Percentiles rank a stretch among this genome's conserved stretches.
Evolutionary conservation across 257 asterid species (phyloP).

Genomic region (Solanum clarkiae): DNA sequence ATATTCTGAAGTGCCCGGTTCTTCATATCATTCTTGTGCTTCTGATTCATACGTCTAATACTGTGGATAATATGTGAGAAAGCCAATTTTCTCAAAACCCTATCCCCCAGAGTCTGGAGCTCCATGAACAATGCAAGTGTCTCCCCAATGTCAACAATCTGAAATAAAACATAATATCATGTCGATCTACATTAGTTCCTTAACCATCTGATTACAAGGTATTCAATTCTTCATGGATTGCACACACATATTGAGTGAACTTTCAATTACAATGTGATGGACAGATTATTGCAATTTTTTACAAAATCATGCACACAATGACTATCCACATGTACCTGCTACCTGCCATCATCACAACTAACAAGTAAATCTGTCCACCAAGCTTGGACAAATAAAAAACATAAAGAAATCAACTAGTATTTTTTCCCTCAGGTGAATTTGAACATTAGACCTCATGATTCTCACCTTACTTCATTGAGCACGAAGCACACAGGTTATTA

Average conservation of each 20-base stretch:
- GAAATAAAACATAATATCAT: neutral
- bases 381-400: neutral
- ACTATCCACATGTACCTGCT: neutral
- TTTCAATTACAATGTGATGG: neutral
- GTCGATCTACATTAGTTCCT: neutral
- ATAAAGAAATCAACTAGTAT: neutral
- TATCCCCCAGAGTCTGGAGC: conserved; percentile 82
- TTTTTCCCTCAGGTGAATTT: neutral
- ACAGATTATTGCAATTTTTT: neutral
- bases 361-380: neutral
- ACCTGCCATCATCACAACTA: neutral
- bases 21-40: conserved; percentile 74
- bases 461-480: neutral
- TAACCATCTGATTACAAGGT: neutral
- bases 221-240: neutral
- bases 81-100: conserved; percentile 42
- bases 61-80: conserved; percentile 64
- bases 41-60: conserved; percentile 69
- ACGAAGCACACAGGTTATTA: neutral
- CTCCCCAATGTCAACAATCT: conserved; percentile 59
- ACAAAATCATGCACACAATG: neutral
- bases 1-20: conserved; percentile 71
- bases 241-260: neutral
- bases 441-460: neutral
- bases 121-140: conserved; percentile 77